phyloP scores from a whole-genome alignment of 768 basidiomycete genomes.

The Termitomyces sp. region DNA sequence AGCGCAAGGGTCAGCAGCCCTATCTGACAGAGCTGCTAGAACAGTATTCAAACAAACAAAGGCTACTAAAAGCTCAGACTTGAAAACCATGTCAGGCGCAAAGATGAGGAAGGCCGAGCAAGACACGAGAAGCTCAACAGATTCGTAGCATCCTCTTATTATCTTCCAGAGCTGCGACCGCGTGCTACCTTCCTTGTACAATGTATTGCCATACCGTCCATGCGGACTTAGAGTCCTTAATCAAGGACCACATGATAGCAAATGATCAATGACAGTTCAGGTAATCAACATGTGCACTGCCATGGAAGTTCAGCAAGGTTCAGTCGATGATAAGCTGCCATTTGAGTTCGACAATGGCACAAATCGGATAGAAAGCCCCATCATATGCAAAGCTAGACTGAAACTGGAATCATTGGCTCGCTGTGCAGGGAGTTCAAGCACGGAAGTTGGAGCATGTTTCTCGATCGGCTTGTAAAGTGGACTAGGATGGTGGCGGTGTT shows the following conservation, averaged over 20 bases:
- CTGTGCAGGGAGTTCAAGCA: no score
- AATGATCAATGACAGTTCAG: no score
- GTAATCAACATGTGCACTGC: not conserved
- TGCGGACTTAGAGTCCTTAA: not conserved
- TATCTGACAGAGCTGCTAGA: conserved; percentile 1
- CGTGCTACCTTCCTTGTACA: not conserved
- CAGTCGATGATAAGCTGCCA: not conserved
- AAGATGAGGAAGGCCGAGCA: not conserved
- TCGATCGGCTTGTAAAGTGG: not conserved
- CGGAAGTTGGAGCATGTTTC: not conserved
- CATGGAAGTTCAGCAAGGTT: not conserved
- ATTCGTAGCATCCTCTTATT: not conserved
- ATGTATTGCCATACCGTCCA: not conserved
- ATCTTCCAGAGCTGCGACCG: not conserved
- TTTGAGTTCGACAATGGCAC: not conserved
- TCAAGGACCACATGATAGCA: not conserved
- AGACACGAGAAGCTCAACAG: not conserved
- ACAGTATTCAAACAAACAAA: conserved; percentile 8
- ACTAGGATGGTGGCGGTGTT: not conserved
- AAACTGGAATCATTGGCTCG: no score
- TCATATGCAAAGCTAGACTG: no score
- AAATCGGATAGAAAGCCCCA: not conserved
- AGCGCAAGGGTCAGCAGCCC: conserved; percentile 39
- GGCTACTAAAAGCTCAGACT: conserved; percentile 2
- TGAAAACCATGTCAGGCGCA: conserved; percentile 5